phyloP scores from a whole-genome alignment of 2,329 filamentous ascomycete species.

The Dryadomyces quercivorus region DNA sequence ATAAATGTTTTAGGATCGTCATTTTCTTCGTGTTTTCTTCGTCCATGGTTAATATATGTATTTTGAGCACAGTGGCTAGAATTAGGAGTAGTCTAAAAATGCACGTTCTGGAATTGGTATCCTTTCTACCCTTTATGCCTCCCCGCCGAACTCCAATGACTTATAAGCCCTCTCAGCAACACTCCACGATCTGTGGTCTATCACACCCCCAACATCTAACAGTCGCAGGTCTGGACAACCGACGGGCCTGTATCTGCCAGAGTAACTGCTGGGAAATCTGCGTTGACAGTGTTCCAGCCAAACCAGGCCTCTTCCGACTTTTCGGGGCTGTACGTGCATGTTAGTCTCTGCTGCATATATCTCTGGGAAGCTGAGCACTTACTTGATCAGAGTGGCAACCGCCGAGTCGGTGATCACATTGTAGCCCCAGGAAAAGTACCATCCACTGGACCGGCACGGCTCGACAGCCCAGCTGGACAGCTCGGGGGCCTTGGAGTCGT shows the following conservation, averaged over 20 bases:
- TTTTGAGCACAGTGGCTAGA: not conserved
- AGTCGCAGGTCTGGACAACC: slow-evolving; percentile 8
- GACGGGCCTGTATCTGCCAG: slow-evolving; percentile 7
- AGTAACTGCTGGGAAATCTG: not conserved
- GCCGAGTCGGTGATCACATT: slow-evolving; percentile 16
- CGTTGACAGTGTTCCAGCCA: slow-evolving; percentile 14
- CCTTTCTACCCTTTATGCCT: not conserved
- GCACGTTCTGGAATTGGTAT: not conserved
- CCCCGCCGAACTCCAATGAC: too few relatives aligned
- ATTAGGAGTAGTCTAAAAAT: not conserved
- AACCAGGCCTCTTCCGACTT: slow-evolving; percentile 11
- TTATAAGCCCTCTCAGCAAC: too few relatives aligned
- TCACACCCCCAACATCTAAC: not conserved
- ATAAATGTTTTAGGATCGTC: too few relatives aligned
- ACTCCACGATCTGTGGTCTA: too few relatives aligned
- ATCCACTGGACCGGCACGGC: slow-evolving; percentile 15
- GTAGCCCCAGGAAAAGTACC: slow-evolving; percentile 21
- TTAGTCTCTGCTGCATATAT: not conserved
- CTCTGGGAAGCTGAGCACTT: slow-evolving; percentile 2
- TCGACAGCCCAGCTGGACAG: slow-evolving; percentile 15
- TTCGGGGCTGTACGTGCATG: slow-evolving; percentile 5
- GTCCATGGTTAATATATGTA: not conserved
- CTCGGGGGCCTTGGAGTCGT: slow-evolving; percentile 8
- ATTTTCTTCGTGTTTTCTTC: too few relatives aligned
- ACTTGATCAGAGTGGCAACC: slow-evolving; percentile 21